Evolutionary conservation across 352 stramenopile genomes (phyloP).

Genomic region (Hyaloperonospora brassicae): DNA sequence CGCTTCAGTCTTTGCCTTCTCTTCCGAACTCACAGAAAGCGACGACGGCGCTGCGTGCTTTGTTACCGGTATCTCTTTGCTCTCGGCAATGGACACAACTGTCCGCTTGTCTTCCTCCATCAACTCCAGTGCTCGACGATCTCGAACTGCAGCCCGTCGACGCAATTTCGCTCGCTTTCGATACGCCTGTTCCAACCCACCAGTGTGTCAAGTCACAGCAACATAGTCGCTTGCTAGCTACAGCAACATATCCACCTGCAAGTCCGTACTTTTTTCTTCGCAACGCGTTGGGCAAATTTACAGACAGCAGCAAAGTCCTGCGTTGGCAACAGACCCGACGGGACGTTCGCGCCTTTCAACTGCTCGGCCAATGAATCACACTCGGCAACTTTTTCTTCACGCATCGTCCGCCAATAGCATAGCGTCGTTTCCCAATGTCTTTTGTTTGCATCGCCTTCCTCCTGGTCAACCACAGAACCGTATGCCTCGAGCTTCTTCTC

Average conservation of each 20-base stretch:
- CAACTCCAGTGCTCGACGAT: constrained; percentile 10
- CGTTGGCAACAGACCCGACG: constrained; percentile 15
- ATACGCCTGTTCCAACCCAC: constrained; percentile 16
- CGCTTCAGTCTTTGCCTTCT: constrained; percentile 3
- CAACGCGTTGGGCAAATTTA: constrained; percentile 17
- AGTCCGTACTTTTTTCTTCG: constrained; percentile 26
- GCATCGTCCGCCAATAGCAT: constrained; percentile 9
- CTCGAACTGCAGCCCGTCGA: constrained; percentile 16
- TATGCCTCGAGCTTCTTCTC: constrained; percentile 15
- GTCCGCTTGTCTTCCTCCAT: neutral
- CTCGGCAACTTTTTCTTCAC: constrained; percentile 16
- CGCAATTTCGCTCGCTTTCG: constrained; percentile 22
- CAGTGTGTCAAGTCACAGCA: neutral
- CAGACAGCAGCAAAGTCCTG: constrained; percentile 16
- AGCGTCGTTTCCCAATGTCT: neutral
- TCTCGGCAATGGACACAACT: neutral
- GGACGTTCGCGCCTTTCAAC: constrained; percentile 18
- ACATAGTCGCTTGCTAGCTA: neutral
- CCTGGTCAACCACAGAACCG: no score
- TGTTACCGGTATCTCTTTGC: neutral
- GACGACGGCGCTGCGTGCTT: neutral
- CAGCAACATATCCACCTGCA: neutral
- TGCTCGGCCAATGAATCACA: constrained; percentile 26
- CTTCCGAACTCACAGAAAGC: neutral
- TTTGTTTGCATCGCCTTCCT: neutral